Base-by-base conservation (phyloP, 768 basidiomycete species). In the Auriscalpium vulgare region DNA sequence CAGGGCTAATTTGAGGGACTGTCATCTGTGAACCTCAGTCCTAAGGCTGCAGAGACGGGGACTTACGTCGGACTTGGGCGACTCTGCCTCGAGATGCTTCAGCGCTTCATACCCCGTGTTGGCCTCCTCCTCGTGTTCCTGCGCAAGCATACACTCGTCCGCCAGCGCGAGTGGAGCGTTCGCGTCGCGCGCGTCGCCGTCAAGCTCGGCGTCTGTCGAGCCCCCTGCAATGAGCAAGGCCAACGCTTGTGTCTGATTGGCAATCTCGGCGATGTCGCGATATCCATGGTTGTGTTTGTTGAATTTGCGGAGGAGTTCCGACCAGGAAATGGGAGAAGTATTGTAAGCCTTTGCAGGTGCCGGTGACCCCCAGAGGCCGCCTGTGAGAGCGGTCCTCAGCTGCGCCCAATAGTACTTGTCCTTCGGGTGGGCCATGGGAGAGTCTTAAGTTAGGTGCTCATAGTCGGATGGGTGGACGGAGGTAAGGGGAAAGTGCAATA, bases 281-380 rank as follows among this genome's bases (percentile, higher is more conserved):
- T 76, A 82, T 0, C 85, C 84, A 6, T 68, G 69, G 63, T 85
- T 87, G 61, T 94, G 91, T 60, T 94, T 94, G 67, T 87, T 84
- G 73, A 90, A 91, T 70, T 94, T 94, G 60, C 88, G 80, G 43
- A 93, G 70, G 11, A 93, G 79, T 64, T 90, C 87, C 1, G 83
- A 75, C 91, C 91, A 94, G 10, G 83, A 72, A 14, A 93, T 67
- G 4, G 68, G 62, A 0, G 64, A 57, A 13, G 79, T 85, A 35
- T 80, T 79, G 35, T 76, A 77, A 0, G 79, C 71, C 61, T 78
- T 87, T 4, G 85, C 87, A 0, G 90, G 88, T 29, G 67, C 66
- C 2, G 71, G 59, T 7, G 84, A 72, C 13, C 81, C 71, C 91
- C 91, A 94, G 60, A 80, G 74, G 8, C 91, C 91, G 1, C 82